Evolutionary conservation across 2,329 filamentous ascomycete species (phyloP), one percentile per base, ranked within the genome.

Genomic region (Claviceps capensis): DNA sequence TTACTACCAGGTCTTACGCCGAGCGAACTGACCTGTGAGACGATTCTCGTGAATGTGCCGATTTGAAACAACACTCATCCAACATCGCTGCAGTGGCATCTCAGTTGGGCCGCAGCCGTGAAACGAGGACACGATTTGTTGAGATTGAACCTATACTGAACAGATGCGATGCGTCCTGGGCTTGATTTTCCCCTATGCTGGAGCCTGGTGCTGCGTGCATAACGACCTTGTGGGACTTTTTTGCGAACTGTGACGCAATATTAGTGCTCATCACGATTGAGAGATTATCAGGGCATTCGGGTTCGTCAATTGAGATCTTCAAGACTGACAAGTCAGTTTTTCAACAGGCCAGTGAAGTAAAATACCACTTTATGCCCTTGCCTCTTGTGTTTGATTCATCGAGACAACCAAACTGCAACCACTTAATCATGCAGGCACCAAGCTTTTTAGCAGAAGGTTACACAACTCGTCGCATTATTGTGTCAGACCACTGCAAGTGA

Each of bases 361-460:
- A 7, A 30, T 17, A 30, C 22, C n/a, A 9, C 4, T 48, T 17
- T 8, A 26, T 37, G 19, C 44, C 11, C n/a, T 17, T 17, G 14
- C 38, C n/a, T 42, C 17, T 42, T 17, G 16, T 5, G 0, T 13
- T 5, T 11, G 30, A 9, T 46, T 9, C 14, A 38, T 38, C 37
- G 36, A 13, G 17, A 45, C 17, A 22, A 7, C n/a, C 30, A 34
- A 34, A 34, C 40, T 52, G 40, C 41, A 45, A 45, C 47, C 44
- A 49, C 40, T 23, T 34, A 42, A 19, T 22, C 34, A 45, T 52
- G 51, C 51, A 52, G 46, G 51, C 51, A 52, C 47, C 17, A 43
- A 34, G 50, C 50, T 52, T 23, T 30, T 38, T 14, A 17, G 23
- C 50, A 23, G 37, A 51, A 46, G n/a, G 50, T 47, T 17, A 36